These are phyloP conservation scores for Coniochaeta sp. DNA, from an alignment of 2,329 filamentous ascomycete species.

Conservation along the genomic window DNA sequence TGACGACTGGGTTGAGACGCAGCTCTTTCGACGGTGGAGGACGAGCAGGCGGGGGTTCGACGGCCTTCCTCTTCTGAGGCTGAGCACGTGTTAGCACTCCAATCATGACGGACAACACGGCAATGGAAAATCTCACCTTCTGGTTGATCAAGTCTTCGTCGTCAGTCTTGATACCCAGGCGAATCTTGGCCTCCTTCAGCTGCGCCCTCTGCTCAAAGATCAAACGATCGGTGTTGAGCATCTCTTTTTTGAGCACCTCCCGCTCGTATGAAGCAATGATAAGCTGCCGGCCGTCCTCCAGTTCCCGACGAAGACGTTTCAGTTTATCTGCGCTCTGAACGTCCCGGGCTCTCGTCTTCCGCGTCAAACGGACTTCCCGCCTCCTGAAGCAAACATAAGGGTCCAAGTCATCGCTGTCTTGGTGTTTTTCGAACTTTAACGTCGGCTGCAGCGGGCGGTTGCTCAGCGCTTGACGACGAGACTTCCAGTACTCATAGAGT, in stretches of 20 bases:
- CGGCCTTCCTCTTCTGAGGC: conserved; percentile 64
- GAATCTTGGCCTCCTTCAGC: conserved; percentile 83
- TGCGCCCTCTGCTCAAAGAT: conserved; percentile 77
- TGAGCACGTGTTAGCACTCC: conserved; percentile 31
- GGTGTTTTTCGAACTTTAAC: conserved; percentile 90
- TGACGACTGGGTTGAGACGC: conserved; percentile 58
- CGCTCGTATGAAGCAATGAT: conserved; percentile 71
- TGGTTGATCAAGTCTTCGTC: conserved; percentile 94
- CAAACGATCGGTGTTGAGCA: conserved; percentile 64
- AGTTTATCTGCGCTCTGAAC: conserved; percentile 92
- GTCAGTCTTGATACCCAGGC: conserved; percentile 81
- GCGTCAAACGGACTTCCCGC: conserved; percentile 85
- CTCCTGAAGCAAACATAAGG: conserved; percentile 97
- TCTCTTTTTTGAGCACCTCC: conserved; percentile 70
- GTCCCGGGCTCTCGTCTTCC: conserved; percentile 91
- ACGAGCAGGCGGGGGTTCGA: conserved; percentile 54
- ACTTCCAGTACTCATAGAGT: conserved; percentile 87
- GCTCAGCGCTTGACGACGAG: conserved; percentile 54
- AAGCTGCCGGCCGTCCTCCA: conserved; percentile 80
- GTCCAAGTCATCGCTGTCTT: conserved; percentile 90
- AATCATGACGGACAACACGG: conserved; percentile 4
- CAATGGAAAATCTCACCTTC: conserved; percentile 50
- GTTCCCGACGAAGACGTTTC: conserved; percentile 80
- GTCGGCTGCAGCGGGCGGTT: conserved; percentile 69
- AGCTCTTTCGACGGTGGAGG: conserved; percentile 56